Percentiles rank a stretch among this genome's conserved stretches.
Evolutionary conservation across 257 asterid species (phyloP).

Genomic region (Primulina tabacum): DNA sequence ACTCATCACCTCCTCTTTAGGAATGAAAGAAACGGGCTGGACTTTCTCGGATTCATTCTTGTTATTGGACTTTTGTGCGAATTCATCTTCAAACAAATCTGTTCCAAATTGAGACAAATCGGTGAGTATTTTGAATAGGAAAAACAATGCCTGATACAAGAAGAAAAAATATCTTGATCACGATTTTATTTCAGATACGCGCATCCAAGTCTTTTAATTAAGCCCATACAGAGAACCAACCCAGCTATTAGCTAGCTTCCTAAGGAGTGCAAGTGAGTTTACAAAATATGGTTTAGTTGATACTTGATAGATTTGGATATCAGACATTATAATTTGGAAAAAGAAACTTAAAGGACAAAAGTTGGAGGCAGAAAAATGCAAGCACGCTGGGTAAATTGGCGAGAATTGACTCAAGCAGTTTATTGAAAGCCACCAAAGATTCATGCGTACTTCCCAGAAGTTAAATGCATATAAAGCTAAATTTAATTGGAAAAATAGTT

Average conservation of each 20-base stretch:
- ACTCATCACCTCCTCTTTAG: conserved; percentile 73
- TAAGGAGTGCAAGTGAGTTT: background rate
- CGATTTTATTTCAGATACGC: background rate
- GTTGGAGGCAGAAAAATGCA: background rate
- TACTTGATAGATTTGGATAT: background rate
- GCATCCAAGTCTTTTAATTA: background rate
- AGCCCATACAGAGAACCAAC: background rate
- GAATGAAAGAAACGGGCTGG: conserved; percentile 38
- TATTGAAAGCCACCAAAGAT: background rate
- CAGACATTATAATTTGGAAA: background rate
- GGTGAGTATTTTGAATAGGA: background rate
- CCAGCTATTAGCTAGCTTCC: background rate
- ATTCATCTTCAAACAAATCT: conserved; percentile 55
- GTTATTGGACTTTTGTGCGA: conserved; percentile 27
- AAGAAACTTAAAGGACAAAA: background rate
- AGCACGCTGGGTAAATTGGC: background rate
- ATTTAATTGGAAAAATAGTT: background rate
- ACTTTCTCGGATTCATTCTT: conserved; percentile 43
- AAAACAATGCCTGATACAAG: background rate
- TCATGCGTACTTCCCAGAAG: background rate
- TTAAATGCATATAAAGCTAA: background rate
- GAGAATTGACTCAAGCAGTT: background rate
- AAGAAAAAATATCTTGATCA: background rate
- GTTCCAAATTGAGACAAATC: conserved; percentile 21
- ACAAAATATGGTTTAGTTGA: background rate